phyloP scores from a whole-genome alignment of 2,329 filamentous ascomycete genomes.

The Monilinia polystroma region DNA sequence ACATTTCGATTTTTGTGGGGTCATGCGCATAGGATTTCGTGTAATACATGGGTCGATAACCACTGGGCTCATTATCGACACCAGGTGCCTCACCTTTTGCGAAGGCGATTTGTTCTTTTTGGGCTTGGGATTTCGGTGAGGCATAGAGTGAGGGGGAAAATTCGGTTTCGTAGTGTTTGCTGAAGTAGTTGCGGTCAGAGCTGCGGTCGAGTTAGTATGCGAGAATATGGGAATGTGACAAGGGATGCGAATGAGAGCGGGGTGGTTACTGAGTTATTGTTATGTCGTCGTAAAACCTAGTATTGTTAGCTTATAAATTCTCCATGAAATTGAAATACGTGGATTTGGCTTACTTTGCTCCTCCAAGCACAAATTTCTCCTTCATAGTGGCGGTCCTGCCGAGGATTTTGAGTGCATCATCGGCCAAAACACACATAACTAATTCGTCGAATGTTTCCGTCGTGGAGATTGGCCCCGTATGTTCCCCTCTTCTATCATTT shows the following conservation, averaged over 20 bases:
- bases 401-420: constrained; percentile 62
- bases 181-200: constrained; percentile 63
- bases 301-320: background rate
- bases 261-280: constrained; percentile 59
- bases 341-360: constrained; percentile 49
- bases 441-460: constrained; percentile 63
- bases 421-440: constrained; percentile 63
- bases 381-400: constrained; percentile 56
- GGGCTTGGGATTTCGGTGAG: constrained; percentile 46
- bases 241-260: too few species aligned
- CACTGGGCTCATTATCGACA: constrained; percentile 52
- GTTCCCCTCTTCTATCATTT: constrained; percentile 46
- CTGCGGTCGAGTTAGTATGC: background rate
- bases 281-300: constrained; percentile 62
- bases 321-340: background rate
- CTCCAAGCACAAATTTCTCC: constrained; percentile 67
- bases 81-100: constrained; percentile 49
- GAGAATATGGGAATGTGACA: too few species aligned
- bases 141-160: constrained; percentile 54
- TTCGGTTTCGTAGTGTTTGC: constrained; percentile 64
- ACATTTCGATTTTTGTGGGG: constrained; percentile 63
- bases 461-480: constrained; percentile 44
- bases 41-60: constrained; percentile 64
- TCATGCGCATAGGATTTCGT: constrained; percentile 59
- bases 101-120: constrained; percentile 44